Evolutionary conservation across 78 protist species (phyloP).

Genomic region (Dictyostelium capitatum): DNA sequence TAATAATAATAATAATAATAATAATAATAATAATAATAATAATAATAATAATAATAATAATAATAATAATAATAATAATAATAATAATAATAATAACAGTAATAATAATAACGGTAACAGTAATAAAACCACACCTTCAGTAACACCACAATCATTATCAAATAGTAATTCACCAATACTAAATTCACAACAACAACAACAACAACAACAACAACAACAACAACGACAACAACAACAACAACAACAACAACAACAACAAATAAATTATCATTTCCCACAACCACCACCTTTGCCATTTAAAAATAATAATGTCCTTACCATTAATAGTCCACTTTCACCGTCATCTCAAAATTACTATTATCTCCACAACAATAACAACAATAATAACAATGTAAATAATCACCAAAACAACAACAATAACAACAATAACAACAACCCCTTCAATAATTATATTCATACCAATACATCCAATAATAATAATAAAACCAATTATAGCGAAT

Average conservation of each 20-base stretch:
- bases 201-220: constrained; percentile 1
- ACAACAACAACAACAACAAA: constrained; percentile 1
- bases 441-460: background rate
- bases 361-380: background rate
- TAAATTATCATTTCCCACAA: constrained; percentile 34
- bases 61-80: background rate
- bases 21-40: too few species aligned
- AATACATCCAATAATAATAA: background rate
- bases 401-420: background rate
- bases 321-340: too few species aligned
- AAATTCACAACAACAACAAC: constrained; percentile 11
- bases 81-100: too few species aligned
- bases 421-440: background rate
- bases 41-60: background rate
- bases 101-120: background rate
- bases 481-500: background rate
- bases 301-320: background rate
- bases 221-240: constrained; percentile 11
- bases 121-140: background rate
- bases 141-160: constrained; percentile 11
- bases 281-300: constrained; percentile 15
- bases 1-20: too few species aligned
- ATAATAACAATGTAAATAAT: background rate
- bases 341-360: background rate
- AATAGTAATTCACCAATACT: background rate